Conservation (phyloP, 139 green algal species). For the Chlorella sp. region DNA sequence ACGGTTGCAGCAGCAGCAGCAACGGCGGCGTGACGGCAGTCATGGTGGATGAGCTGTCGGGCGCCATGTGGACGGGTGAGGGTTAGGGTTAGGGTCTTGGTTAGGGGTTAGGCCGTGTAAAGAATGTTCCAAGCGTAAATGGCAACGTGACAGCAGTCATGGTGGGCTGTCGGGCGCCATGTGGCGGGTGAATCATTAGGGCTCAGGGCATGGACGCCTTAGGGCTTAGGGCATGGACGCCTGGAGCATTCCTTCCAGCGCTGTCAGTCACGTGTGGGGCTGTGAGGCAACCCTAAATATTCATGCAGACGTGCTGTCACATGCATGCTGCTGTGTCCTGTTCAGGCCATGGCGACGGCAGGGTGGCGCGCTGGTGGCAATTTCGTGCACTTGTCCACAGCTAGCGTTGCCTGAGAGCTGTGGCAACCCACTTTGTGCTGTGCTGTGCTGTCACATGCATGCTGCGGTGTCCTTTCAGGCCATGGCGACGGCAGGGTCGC, state of each 20-base stretch:
- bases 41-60: slow-evolving; percentile 13
- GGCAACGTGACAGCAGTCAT: too few species aligned
- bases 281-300: too few species aligned
- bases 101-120: too few species aligned
- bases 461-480: slow-evolving; percentile 5
- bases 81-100: not conserved
- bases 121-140: too few species aligned
- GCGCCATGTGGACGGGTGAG: slow-evolving; percentile 23
- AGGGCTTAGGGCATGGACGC: too few species aligned
- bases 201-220: too few species aligned
- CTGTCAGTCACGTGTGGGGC: too few species aligned
- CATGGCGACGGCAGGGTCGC: slow-evolving; percentile 19
- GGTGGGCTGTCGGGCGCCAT: too few species aligned
- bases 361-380: slow-evolving; percentile 14
- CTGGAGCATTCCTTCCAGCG: too few species aligned
- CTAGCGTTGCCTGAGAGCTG: not conserved
- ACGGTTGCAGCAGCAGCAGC: not conserved
- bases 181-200: too few species aligned
- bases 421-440: not conserved
- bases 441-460: not conserved
- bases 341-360: slow-evolving; percentile 20
- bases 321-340: not conserved
- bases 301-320: not conserved
- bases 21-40: slow-evolving; percentile 1
- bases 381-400: too few species aligned